Conservation (phyloP, 257 asterid species). For the Perilla frutescens region DNA sequence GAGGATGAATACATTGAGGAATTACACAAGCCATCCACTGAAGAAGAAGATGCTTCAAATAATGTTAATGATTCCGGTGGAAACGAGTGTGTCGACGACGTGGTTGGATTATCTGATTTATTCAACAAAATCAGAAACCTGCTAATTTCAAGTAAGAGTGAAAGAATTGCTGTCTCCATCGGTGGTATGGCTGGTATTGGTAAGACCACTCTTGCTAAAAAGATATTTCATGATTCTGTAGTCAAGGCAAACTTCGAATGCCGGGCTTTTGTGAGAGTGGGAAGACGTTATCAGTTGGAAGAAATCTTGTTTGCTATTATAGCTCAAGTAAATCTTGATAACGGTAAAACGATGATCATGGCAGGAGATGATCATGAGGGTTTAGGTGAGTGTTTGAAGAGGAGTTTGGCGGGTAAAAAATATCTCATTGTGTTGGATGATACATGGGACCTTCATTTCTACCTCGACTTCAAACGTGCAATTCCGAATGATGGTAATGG, state of each 20-base stretch:
- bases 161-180: neutral
- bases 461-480: neutral
- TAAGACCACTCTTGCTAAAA: neutral
- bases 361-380: neutral
- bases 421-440: slow-evolving; percentile 25
- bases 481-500: neutral
- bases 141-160: neutral
- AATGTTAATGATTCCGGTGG: neutral
- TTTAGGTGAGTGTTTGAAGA: neutral
- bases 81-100: neutral
- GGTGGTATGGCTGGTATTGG: slow-evolving; percentile 1
- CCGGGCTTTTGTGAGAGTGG: neutral
- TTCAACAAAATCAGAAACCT: neutral
- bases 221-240: neutral
- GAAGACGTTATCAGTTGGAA: neutral
- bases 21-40: neutral
- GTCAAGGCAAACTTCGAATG: neutral
- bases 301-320: neutral
- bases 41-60: neutral
- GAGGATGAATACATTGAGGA: neutral
- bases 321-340: neutral
- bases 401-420: neutral
- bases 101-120: neutral
- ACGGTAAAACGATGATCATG: too few relatives aligned
- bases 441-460: neutral